Percentiles rank a stretch among this genome's conserved stretches.
These are phyloP conservation scores for Trichophyton simii DNA, from an alignment of 2,329 filamentous ascomycete genomes.

Conservation along the genomic window DNA sequence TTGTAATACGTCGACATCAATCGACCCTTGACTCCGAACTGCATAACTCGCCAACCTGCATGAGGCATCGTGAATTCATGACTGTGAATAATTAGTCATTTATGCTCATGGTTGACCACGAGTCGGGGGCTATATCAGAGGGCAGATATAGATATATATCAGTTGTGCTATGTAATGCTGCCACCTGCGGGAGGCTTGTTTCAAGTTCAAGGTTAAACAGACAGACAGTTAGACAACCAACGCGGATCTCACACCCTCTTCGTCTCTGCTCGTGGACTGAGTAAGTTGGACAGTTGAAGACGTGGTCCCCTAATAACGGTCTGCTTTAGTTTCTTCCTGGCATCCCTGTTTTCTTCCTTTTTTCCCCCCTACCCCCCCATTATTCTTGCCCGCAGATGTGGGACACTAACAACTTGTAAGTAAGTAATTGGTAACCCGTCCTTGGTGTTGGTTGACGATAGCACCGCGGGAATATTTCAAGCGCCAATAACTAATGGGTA, in stretches of 20 bases:
- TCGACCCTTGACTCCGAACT: neutral
- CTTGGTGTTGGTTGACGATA: too few relatives aligned
- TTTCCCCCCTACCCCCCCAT: neutral
- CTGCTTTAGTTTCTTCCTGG: neutral
- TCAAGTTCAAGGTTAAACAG: neutral
- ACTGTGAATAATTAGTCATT: neutral
- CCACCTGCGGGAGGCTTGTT: slow-evolving; percentile 1
- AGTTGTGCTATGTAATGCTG: neutral
- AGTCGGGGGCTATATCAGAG: neutral
- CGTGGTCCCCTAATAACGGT: neutral
- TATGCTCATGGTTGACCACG: neutral
- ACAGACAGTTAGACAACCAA: neutral
- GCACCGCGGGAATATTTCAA: too few relatives aligned
- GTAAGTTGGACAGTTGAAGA: neutral
- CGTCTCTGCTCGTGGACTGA: neutral
- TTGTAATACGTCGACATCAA: neutral
- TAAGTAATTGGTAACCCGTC: too few relatives aligned
- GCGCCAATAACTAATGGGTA: too few relatives aligned
- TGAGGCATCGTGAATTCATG: neutral
- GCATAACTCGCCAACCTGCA: neutral
- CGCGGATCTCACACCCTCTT: neutral
- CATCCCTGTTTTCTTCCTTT: neutral
- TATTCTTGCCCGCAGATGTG: too few relatives aligned
- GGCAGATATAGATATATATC: neutral
- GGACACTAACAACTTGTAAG: too few relatives aligned